These are phyloP conservation scores for Penicillium fimorum DNA, from an alignment of 495 filamentous ascomycete species.

Conservation along the genomic window DNA sequence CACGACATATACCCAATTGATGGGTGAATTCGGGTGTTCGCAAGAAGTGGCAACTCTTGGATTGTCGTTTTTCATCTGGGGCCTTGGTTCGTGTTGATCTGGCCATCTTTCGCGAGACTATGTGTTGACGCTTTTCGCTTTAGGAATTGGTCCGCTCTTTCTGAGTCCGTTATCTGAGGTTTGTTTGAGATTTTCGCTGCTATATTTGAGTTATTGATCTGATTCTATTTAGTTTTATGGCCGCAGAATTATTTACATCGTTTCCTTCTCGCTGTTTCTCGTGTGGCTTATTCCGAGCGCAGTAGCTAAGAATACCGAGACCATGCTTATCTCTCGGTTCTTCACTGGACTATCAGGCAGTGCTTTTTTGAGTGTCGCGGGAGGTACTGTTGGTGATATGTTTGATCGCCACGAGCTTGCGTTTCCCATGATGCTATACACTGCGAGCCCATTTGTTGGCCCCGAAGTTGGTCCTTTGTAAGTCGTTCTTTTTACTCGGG, in stretches of 20 bases:
- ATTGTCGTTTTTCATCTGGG: constrained; percentile 75
- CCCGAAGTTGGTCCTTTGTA: constrained; percentile 48
- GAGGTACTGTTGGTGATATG: constrained; percentile 88
- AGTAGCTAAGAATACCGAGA: constrained; percentile 77
- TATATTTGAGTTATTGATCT: constrained; percentile 21
- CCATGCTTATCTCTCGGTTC: constrained; percentile 81
- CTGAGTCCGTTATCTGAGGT: constrained; percentile 64
- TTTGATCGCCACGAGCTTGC: constrained; percentile 74
- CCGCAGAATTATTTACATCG: constrained; percentile 77
- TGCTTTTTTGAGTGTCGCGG: constrained; percentile 86
- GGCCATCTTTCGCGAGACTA: constrained; percentile 14
- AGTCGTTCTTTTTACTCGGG: constrained; percentile 49
- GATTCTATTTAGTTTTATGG: constrained; percentile 74
- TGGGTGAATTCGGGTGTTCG: constrained; percentile 67
- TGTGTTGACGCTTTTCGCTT: constrained; percentile 6
- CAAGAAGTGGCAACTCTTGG: constrained; percentile 75
- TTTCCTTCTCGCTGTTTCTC: constrained; percentile 73
- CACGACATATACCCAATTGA: constrained; percentile 78
- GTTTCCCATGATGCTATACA: constrained; percentile 79
- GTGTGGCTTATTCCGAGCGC: constrained; percentile 89
- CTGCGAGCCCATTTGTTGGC: constrained; percentile 72
- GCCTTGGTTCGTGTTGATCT: constrained; percentile 43
- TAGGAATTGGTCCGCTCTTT: constrained; percentile 70
- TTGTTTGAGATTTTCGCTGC: neutral
- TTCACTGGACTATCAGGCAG: constrained; percentile 81